Percentiles rank a stretch among this genome's conserved stretches.
Conservation (phyloP, 1,284 basidiomycete genomes). For the Malassezia brasiliensis region DNA sequence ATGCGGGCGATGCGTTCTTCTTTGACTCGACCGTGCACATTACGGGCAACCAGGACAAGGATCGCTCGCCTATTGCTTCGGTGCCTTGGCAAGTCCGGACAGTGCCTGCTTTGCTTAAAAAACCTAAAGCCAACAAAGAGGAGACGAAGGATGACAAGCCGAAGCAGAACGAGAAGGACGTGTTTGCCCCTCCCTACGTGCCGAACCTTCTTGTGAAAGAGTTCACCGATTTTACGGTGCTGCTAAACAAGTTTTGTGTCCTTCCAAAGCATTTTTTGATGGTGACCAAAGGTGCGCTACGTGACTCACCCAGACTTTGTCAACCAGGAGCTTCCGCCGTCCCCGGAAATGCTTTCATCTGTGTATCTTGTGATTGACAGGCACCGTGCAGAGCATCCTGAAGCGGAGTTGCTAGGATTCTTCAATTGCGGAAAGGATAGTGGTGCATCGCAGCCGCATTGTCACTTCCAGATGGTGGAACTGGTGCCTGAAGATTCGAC, state of each 20-base stretch:
- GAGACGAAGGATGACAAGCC: conserved; percentile 8
- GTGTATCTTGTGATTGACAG: conserved; percentile 29
- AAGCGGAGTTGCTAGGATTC: conserved; percentile 33
- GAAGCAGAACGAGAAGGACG: conserved; percentile 34
- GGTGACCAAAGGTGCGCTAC: conserved; percentile 24
- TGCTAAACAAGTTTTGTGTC: conserved; percentile 46
- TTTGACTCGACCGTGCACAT: conserved; percentile 28
- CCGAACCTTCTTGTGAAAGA: conserved; percentile 36
- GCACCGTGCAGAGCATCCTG: conserved; percentile 3
- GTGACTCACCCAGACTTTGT: conserved; percentile 21
- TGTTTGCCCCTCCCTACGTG: conserved; percentile 47
- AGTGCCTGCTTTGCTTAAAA: conserved; percentile 40
- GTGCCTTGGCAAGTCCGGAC: conserved; percentile 34
- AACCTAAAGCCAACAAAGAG: conserved; percentile 9
- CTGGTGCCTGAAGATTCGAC: conserved; percentile 20
- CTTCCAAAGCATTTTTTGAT: conserved; percentile 42
- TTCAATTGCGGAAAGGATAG: conserved; percentile 41
- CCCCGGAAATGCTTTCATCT: conserved; percentile 28
- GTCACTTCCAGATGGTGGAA: conserved; percentile 42
- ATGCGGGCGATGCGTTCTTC: conserved; percentile 34
- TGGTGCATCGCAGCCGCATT: conserved; percentile 40
- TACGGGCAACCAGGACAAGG: conserved; percentile 3
- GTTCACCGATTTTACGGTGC: conserved; percentile 26
- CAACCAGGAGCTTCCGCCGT: conserved; percentile 37
- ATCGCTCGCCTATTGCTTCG: background rate